Evolutionary conservation across 495 filamentous ascomycete species (phyloP).

Genomic region (Xylaria sp.): DNA sequence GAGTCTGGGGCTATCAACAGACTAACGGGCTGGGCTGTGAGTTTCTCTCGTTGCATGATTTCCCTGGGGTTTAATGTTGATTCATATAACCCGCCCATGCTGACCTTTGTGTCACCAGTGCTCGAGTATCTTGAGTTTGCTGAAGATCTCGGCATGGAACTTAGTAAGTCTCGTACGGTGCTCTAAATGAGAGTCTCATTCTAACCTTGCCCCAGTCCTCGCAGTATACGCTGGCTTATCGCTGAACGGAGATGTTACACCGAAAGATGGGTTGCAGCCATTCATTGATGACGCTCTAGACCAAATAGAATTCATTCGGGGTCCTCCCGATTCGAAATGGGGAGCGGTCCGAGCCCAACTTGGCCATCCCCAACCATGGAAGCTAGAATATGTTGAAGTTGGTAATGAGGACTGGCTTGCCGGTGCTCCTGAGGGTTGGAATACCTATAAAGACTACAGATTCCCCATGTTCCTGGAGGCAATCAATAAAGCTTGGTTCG

Average conservation of each 20-base stretch:
- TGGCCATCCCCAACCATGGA: slow-evolving; percentile 65
- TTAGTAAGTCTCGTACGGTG: slow-evolving; percentile 39
- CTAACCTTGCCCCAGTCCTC: slow-evolving; percentile 45
- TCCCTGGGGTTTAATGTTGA: background rate
- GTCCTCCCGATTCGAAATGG: slow-evolving; percentile 60
- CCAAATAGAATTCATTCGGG: slow-evolving; percentile 71
- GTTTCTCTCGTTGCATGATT: background rate
- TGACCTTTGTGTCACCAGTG: slow-evolving; percentile 27
- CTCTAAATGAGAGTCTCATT: background rate
- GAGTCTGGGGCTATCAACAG: slow-evolving; percentile 67
- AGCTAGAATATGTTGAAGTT: slow-evolving; percentile 66
- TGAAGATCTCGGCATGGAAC: slow-evolving; percentile 66
- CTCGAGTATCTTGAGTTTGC: slow-evolving; percentile 72
- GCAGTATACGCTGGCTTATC: slow-evolving; percentile 69
- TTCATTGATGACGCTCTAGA: slow-evolving; percentile 69
- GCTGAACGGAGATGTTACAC: slow-evolving; percentile 58
- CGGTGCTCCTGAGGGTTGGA: slow-evolving; percentile 41
- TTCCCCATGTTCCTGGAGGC: slow-evolving; percentile 64
- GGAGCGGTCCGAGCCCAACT: slow-evolving; percentile 63
- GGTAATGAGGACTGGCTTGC: slow-evolving; percentile 71
- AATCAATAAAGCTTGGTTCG: slow-evolving; percentile 55
- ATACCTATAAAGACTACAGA: slow-evolving; percentile 62
- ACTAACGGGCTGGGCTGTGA: slow-evolving; percentile 65
- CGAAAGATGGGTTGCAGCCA: slow-evolving; percentile 46
- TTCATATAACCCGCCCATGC: no score